Evolutionary conservation across 225 moss, liverwort and hornwort genomes (phyloP), one percentile per base, ranked within the genome.

Genomic region (Antitrichia curtipendula): DNA sequence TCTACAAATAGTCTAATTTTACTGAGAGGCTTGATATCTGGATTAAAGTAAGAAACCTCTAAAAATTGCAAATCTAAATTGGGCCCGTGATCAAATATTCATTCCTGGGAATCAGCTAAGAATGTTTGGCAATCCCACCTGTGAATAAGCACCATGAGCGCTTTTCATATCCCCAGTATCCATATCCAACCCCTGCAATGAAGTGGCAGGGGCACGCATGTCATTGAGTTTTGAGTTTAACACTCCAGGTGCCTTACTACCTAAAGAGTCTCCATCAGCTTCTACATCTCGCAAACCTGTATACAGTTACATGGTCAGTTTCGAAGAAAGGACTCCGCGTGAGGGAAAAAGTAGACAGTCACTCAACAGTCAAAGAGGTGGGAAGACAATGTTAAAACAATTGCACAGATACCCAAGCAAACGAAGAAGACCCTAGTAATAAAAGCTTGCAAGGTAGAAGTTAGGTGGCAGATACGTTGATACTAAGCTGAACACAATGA

Each of bases 221-320:
- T 92, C 91, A 86, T 92, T 92, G 85, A 84, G 93, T 86, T 90
- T 93, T 68, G 72, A 90, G 78, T 88, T 91, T 74, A 82, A 80
- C 84, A 91, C 88, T 81, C 92, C 95, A 89, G 89, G 88, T 59
- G 91, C 95, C 85, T 95, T 97, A 89, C 93, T 94, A 81, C 93
- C 95, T 66, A 96, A 86, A 58, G 96, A 97, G 75, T 99, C 99
- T 85, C 95, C 98, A 95, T 98, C 96, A 62, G 95, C 96, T 90
- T 99, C 96, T 87, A 96, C 85, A 87, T 99, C 99, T 81, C 93
- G 95, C 87, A 91, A 93, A 74, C 89, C 95, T 90, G 88, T 88
- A 83, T 62, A 71, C 79, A 92, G 43, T 88, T 75, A n/a, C 74
- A 78, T 80, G 62, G 83, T 87, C 87, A 87, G 82, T 88, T 81